Percentiles rank a stretch among this genome's conserved stretches.
Conservation (phyloP, 108 stramenopile species). For the Cyclostephanos tholiformis region DNA sequence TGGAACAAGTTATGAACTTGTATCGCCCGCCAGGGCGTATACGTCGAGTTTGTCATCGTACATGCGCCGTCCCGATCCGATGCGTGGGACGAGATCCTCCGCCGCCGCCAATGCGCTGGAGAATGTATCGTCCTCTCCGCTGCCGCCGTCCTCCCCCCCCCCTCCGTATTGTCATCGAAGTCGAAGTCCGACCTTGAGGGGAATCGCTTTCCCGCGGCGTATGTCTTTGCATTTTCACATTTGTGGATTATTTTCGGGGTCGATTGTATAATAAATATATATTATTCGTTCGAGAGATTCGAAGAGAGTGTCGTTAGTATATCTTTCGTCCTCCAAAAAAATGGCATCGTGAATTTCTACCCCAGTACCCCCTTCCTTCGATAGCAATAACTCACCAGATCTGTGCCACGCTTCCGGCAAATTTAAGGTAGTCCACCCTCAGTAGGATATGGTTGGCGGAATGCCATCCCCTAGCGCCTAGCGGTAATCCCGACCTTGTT, state of each 20-base stretch:
- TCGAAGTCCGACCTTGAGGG: slow-evolving; percentile 32
- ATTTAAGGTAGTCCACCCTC: no score
- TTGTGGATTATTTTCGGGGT: no score
- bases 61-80: slow-evolving; percentile 35
- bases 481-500: no score
- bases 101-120: no score
- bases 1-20: no score
- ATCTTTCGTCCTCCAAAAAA: no score
- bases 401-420: slow-evolving; percentile 6
- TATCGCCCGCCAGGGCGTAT: slow-evolving; percentile 65
- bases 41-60: slow-evolving; percentile 60
- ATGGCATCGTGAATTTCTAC: neutral
- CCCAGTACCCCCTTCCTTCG: neutral
- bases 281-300: no score
- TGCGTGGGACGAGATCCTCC: slow-evolving; percentile 63
- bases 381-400: slow-evolving; percentile 25
- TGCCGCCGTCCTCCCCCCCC: no score
- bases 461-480: no score
- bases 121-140: neutral
- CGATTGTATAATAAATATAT: no score
- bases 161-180: slow-evolving; percentile 48
- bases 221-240: neutral
- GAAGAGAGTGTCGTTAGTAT: no score
- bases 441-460: no score
- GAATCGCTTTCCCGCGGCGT: slow-evolving; percentile 21